Evolutionary conservation across 805 yeast genomes (phyloP), one percentile per base, ranked within the genome.

Genomic region (Schwanniomyces polymorphus): DNA sequence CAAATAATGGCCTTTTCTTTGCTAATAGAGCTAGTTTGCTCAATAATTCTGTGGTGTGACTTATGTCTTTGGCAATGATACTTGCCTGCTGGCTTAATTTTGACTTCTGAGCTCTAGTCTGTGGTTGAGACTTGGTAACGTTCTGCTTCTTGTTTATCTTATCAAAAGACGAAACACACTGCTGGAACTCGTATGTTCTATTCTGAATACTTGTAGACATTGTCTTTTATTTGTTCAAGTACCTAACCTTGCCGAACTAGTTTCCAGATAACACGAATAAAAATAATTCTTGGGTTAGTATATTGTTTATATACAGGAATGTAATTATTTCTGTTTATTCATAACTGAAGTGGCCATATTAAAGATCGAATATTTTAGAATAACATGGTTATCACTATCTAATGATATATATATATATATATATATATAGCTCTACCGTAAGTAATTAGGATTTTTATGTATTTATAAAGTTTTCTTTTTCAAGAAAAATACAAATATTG

Each of bases 101-200:
- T 26, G 72, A 67, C 41, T 66, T 68, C 44, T 63, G 63, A 17
- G 68, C 63, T 18, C 27, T 43, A 41, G 45, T 55, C 61, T 59
- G 47, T 56, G 49, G 45, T 54, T 59, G 28, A 48, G 45, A 46
- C 51, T 59, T 43, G 51, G 47, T 49, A 47, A 59, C 57, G 45
- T 53, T 55, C 56, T 62, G 64, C 50, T 72, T 72, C 58, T 80
- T 75, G 57, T 80, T 75, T 45, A 81, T 79, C 56, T 81, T 82
- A 61, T 85, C 84, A 65, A 85, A 85, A 2, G 91, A 81, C 40
- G 82, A 69, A 27, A 92, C 97, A 61, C 97, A 90, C 60, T 91
- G 91, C 56, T 91, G 92, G 72, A 92, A 92, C 75, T 92, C 98
- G 51, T 81, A 76, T 7, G 98, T 92, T 55, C 99, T 77, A 68